Evolutionary conservation across 1,139 yeast genomes (phyloP), one percentile per base, ranked within the genome.

Genomic region (Yamadazyma oceani): DNA sequence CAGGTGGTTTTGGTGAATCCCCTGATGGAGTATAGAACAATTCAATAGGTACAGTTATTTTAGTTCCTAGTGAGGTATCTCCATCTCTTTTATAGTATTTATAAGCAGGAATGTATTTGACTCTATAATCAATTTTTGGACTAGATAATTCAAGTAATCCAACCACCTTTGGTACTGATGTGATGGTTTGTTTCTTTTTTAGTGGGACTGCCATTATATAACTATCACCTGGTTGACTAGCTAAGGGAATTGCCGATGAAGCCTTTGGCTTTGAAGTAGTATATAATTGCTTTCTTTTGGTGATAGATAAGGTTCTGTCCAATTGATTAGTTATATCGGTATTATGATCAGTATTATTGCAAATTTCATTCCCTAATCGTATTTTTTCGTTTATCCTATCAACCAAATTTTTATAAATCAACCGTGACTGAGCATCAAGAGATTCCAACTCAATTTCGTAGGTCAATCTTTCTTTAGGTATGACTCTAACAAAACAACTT

Each of bases 111-210:
- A 58, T 53, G 41, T 70, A 71, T 9, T 54, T 50, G 1, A 60
- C 45, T n/a, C 45, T 42, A 39, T 69, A 63, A 16, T 48, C 52
- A 5, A 50, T 48, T 38, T 65, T 61, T 0, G 74, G 73, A 0
- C 72, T 59, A 5, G 69, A 52, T 5, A 69, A 47, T 8, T 68
- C 57, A 2, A 69, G 38, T 1, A 65, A 47, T 0, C 77, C 77
- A 27, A 58, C 41, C 2, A 61, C 48, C 43, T 68, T 69, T 19
- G 65, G 48, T 5, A 29, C 24, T 1, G 74, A 72, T 0, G 73
- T 66, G 13, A 70, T 46, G 4, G 66, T 55, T 42, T 38, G 45
- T 30, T 67, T 68, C 48, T 62, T 68, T 41, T 62, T 64, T 43
- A 57, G 55, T 2, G 72, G 64, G 2, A 32, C 38, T 1, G 45